phyloP scores from a whole-genome alignment of 495 filamentous ascomycete species.

The Darksidea phi region DNA sequence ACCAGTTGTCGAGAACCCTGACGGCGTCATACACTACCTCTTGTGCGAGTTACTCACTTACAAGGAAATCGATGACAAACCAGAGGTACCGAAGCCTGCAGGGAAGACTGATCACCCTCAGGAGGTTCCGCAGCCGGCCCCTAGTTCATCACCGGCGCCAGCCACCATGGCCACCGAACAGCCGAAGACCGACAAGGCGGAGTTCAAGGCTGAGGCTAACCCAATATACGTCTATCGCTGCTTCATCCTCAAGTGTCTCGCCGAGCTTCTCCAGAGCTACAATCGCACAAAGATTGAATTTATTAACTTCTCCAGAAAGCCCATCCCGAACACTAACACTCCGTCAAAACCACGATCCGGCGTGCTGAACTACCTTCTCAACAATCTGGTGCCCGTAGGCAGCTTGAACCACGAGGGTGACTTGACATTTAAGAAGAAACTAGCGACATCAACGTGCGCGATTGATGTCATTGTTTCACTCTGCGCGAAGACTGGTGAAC shows the following conservation, averaged over 20 bases:
- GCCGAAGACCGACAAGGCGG: constrained; percentile 69
- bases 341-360: constrained; percentile 92
- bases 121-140: neutral
- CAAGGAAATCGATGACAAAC: constrained; percentile 71
- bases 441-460: constrained; percentile 78
- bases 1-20: constrained; percentile 86
- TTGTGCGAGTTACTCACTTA: constrained; percentile 92
- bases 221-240: constrained; percentile 95
- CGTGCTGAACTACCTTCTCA: constrained; percentile 89
- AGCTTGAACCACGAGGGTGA: constrained; percentile 74
- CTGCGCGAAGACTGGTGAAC: constrained; percentile 81
- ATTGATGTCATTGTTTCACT: constrained; percentile 81
- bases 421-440: constrained; percentile 74
- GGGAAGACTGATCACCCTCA: constrained; percentile 47
- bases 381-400: constrained; percentile 75
- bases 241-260: constrained; percentile 89
- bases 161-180: constrained; percentile 33
- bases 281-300: constrained; percentile 96
- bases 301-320: constrained; percentile 94
- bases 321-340: constrained; percentile 75
- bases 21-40: constrained; percentile 93
- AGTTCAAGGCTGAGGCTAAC: constrained; percentile 89
- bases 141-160: neutral
- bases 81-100: constrained; percentile 49
- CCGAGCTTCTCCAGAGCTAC: constrained; percentile 90